Evolutionary conservation across 2,329 filamentous ascomycete species (phyloP).

Genomic region (Trichoderma sp.): DNA sequence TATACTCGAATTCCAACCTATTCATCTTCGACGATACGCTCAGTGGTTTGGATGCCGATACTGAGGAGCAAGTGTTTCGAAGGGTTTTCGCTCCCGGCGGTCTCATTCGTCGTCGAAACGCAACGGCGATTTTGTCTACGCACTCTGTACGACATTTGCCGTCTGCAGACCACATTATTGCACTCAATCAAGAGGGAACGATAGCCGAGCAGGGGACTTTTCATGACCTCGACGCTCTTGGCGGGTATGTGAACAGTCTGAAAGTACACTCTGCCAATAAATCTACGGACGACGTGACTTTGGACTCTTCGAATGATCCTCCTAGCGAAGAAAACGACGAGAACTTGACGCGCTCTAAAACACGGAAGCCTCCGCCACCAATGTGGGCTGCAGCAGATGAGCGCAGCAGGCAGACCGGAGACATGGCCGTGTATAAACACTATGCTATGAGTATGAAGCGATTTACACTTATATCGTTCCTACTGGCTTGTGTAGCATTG

Average conservation of each 20-base stretch:
- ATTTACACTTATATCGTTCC: slow-evolving; percentile 22
- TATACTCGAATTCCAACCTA: slow-evolving; percentile 91
- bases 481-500: slow-evolving; percentile 24
- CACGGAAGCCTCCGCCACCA: not conserved
- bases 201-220: slow-evolving; percentile 42
- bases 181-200: slow-evolving; percentile 39
- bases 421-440: slow-evolving; percentile 35
- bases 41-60: slow-evolving; percentile 44
- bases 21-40: slow-evolving; percentile 52
- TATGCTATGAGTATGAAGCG: slow-evolving; percentile 33
- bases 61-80: slow-evolving; percentile 44
- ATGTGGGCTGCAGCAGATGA: slow-evolving; percentile 15
- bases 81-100: slow-evolving; percentile 41
- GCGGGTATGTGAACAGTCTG: slow-evolving; percentile 40
- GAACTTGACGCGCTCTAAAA: not conserved
- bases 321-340: not conserved
- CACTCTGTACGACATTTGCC: slow-evolving; percentile 32
- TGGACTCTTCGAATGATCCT: not conserved
- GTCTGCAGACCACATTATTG: slow-evolving; percentile 46
- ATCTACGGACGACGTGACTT: not conserved
- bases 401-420: slow-evolving; percentile 31
- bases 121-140: slow-evolving; percentile 44
- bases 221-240: slow-evolving; percentile 29
- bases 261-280: slow-evolving; percentile 29
- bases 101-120: slow-evolving; percentile 36